Base-by-base conservation (phyloP, 2,329 filamentous ascomycete genomes). In the Fusarium phyllophilum region DNA sequence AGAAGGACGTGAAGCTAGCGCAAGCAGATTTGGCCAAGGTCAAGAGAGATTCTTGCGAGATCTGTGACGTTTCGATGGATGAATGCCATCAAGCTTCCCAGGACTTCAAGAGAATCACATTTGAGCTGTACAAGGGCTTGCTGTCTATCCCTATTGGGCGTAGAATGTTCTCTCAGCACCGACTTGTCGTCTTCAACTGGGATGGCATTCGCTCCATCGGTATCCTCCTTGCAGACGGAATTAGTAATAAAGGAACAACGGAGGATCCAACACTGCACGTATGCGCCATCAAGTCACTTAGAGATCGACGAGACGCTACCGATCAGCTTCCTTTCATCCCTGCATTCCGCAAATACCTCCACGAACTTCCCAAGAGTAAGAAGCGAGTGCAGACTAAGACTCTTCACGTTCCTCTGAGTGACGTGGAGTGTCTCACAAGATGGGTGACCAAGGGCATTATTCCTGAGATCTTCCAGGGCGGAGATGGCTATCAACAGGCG, bases 11-110 rank as follows among this genome's bases (percentile, higher is more conserved):
- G 70, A 95, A 96, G 81, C 77, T 97, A 6, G 97, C 95, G 1
- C 95, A 99, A 81, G 95, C 94, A 8, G 96, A 97, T 83, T 84
- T 99, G 63, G 94, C 91, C 61, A 97, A 96, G 83, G 90, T 98
- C 79, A 97, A 96, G 82, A 89, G 96, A 18, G 94, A 97, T 78
- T 82, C 92, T 26, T 99, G 96, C 81, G 85, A 90, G 31, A 91
- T 93, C 34, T 99, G 96, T 80, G 94, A 97, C 80, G 84, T 88
- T 45, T 91, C 94, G 75, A 88, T 99, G 76, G 93, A 95, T 72
- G 85, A 87, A 62, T 97, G 94, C 75, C 96, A 98, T 79, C 88
- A 93, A 75, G 92, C 94, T 3, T 91, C 94, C 7, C 92, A 97
- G 82, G 90, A 93, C 70, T 97, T 91, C 80, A 92, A 93, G 79